Evolutionary conservation across 108 stramenopile species (phyloP).

Genomic region (Discostella pseudostelligera): DNA sequence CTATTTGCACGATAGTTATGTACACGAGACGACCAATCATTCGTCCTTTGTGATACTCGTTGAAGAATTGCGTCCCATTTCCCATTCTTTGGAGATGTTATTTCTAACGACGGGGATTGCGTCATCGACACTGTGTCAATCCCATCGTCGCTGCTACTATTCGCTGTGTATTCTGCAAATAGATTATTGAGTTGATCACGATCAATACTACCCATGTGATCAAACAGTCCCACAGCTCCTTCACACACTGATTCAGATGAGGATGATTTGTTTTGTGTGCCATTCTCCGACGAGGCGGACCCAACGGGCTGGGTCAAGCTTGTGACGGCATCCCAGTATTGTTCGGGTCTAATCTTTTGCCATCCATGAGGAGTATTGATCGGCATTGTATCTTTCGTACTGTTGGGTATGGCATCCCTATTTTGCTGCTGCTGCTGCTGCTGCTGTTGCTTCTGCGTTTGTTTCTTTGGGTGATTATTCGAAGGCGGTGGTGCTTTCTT

Average conservation of each 20-base stretch:
- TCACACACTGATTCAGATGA: slow-evolving; percentile 2
- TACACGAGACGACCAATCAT: slow-evolving; percentile 13
- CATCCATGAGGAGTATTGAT: slow-evolving; percentile 76
- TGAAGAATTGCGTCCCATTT: slow-evolving; percentile 1
- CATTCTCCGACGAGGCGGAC: background rate
- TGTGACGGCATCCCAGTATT: slow-evolving; percentile 51
- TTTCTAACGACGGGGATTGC: background rate
- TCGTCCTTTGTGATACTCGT: slow-evolving; percentile 2
- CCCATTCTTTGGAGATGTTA: background rate
- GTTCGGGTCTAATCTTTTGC: slow-evolving; percentile 56
- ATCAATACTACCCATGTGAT: slow-evolving; percentile 28
- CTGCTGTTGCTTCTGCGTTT: slow-evolving; percentile 9
- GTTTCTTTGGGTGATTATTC: slow-evolving; percentile 11
- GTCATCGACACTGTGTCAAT: background rate
- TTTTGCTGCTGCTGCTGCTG: slow-evolving; percentile 17
- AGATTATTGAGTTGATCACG: slow-evolving; percentile 17
- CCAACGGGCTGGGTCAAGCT: slow-evolving; percentile 5
- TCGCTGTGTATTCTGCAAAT: background rate
- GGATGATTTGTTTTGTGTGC: background rate
- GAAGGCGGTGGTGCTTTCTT: slow-evolving; percentile 8
- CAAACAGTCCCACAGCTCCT: slow-evolving; percentile 45
- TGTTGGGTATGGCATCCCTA: slow-evolving; percentile 34
- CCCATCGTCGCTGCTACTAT: background rate
- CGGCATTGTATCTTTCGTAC: slow-evolving; percentile 50
- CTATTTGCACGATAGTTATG: background rate